Conservation (phyloP, 768 basidiomycete genomes). For the Guyanaporus albipodus region DNA sequence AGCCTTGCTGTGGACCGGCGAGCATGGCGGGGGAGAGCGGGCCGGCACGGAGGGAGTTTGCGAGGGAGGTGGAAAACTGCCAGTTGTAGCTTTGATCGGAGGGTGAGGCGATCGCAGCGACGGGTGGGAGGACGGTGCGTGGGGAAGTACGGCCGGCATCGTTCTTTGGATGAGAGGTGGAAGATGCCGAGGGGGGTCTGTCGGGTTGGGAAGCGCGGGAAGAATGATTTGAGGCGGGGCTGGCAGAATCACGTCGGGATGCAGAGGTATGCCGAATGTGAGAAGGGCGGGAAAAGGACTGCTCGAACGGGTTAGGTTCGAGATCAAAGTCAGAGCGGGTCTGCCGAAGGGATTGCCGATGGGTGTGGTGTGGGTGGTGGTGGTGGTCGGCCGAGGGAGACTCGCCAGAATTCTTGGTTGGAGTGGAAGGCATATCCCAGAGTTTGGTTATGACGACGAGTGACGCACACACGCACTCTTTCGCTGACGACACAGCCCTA, state of each 20-base stretch:
- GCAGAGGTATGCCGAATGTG: constrained; percentile 45
- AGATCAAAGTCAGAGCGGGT: constrained; percentile 66
- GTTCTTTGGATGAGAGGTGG: constrained; percentile 30
- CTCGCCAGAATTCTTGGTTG: constrained; percentile 36
- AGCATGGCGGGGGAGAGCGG: constrained; percentile 97
- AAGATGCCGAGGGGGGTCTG: constrained; percentile 33
- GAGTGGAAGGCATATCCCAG: constrained; percentile 25
- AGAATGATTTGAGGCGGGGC: constrained; percentile 33
- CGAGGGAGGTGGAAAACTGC: constrained; percentile 58
- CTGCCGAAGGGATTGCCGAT: constrained; percentile 34
- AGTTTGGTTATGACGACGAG: constrained; percentile 24
- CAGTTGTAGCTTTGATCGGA: constrained; percentile 49
- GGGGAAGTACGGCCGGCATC: constrained; percentile 35
- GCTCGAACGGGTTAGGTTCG: constrained; percentile 93
- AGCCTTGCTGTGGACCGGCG: constrained; percentile 68
- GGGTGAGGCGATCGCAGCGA: constrained; percentile 68
- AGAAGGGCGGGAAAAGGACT: constrained; percentile 73
- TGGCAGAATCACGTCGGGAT: constrained; percentile 31
- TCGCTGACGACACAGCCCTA: constrained; percentile 20
- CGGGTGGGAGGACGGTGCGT: constrained; percentile 79
- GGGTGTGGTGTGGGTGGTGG: constrained; percentile 3
- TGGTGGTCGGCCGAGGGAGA: constrained; percentile 24
- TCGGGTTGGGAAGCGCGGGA: constrained; percentile 35
- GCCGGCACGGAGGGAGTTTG: constrained; percentile 83
- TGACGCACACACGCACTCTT: constrained; percentile 20